Base-by-base conservation (phyloP, 2,329 filamentous ascomycete species). In the Sporothrix phasma region DNA sequence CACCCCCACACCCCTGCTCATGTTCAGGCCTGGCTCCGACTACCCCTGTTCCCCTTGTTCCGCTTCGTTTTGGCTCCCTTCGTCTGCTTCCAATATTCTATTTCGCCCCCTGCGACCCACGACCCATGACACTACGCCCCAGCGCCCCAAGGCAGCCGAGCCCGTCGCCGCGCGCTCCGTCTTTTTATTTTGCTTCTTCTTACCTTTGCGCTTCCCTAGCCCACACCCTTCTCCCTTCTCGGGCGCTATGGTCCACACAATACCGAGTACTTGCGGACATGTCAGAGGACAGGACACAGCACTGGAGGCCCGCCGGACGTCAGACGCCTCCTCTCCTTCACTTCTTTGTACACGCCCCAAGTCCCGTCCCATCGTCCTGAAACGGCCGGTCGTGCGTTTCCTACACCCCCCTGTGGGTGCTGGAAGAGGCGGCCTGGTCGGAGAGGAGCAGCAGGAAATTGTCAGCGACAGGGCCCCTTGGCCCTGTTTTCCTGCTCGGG, bases 301-400 rank as follows among this genome's bases (percentile, higher is more conserved):
- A n/a, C n/a, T n/a, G n/a, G n/a, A 34, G 17, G 56, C 41, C 34
- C 34, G 8, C 29, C 29, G 41, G 15, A 24, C 31, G 34, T 56
- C 53, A 39, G 31, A 19, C 53, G 17, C 53, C 17, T 31, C 15
- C n/a, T 31, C 49, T 37, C 11, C 22, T n/a, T 47, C 29, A 15
- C 41, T 47, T 47, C 41, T 34, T 22, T 6, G 13, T 39, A 26
- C 41, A 41, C 61, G 51, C 26, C 47, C 61, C 53, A 51, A 64
- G 15, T 59, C 62, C 62, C 62, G 53, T 64, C 62, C 62, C 62
- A 63, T 67, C 65, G 66, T 67, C 66, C 62, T 65, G 61, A 66
- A 67, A 67, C 66, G 66, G 65, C 56, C 66, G 66, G 66, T 67
- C 66, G 65, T 64, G 63, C 49, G 15, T 64, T 39, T 19, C 22